Evolutionary conservation across 2,329 filamentous ascomycete genomes (phyloP), one percentile per base, ranked within the genome.

Genomic region (Tympanopsis confertula): DNA sequence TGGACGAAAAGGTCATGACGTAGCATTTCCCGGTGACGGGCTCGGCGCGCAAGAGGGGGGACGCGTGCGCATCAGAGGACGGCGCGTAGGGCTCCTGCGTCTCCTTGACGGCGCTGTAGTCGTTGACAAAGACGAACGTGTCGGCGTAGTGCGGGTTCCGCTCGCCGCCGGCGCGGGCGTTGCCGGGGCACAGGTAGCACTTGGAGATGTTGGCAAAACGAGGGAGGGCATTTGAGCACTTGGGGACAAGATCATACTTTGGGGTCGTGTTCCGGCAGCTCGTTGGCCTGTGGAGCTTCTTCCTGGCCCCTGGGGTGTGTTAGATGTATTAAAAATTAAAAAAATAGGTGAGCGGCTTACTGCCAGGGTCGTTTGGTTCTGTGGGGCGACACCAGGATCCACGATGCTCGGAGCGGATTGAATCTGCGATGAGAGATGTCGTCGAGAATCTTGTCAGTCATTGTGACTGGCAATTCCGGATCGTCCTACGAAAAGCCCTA

Each of bases 311-410:
- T 88, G 41, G 13, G 20, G 22, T 20, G 15, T 32, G 35, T 42
- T 15, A 39, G 22, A 30, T 17, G 15, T 18, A 35, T 19, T 22
- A 17, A 29, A 20, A 20, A 37, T 19, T 26, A 30, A 15, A 19
- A 32, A 37, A 24, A 7, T 26, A 13, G 18, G 28, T n/a, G 7
- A 13, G 19, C 20, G 7, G 67, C 84, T 74, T 68, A 94, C 86
- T 95, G 91, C 91, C 91, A 98, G 52, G 91, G 91, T 46, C 91
- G 75, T 73, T 96, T 96, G 38, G 88, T 96, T 39, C 91, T 72
- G 61, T 98, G 91, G 43, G 91, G 91, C 13, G 91, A 96, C 13
- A 98, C 91, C 26, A 98, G 74, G 42, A 98, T 73, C 82, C 88
- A 94, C 44, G 82, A 86, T 43, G 86, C 87, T 46, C 85, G 82